Percentiles rank a stretch among this genome's conserved stretches.
phyloP scores from a whole-genome alignment of 2,329 filamentous ascomycete genomes.

The Grosmannia penicillata region DNA sequence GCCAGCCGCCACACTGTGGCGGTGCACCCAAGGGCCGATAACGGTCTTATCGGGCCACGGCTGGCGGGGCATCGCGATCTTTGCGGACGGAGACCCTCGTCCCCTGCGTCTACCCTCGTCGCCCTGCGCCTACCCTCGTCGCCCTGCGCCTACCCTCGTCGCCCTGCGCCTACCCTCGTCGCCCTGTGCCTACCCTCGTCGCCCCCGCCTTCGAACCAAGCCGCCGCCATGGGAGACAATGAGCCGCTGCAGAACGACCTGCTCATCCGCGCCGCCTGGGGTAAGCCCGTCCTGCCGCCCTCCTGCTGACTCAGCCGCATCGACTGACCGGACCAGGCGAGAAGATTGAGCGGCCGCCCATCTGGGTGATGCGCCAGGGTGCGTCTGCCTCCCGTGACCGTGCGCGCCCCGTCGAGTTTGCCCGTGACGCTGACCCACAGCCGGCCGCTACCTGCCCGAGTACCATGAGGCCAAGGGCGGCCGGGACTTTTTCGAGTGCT shows the following conservation, averaged over 20 bases:
- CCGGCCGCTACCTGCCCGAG: slow-evolving; percentile 91
- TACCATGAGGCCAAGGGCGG: slow-evolving; percentile 89
- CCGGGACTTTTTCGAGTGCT: slow-evolving; percentile 96
- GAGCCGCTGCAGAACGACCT: slow-evolving; percentile 85
- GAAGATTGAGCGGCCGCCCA: slow-evolving; percentile 79
- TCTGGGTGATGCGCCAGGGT: slow-evolving; percentile 99
- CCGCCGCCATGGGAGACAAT: slow-evolving; percentile 41
- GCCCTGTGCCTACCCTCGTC: too few species aligned
- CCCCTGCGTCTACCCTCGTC: too few species aligned
- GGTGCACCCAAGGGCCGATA: too few species aligned
- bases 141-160: too few species aligned
- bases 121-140: too few species aligned
- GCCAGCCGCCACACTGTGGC: too few species aligned
- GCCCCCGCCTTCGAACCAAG: not conserved
- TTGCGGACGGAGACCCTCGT: too few species aligned
- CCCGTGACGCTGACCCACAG: slow-evolving; percentile 37
- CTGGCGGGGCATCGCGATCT: too few species aligned
- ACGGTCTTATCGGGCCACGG: too few species aligned
- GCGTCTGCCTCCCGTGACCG: too few species aligned
- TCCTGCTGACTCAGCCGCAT: not conserved
- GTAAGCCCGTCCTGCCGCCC: slow-evolving; percentile 28
- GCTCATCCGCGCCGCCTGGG: slow-evolving; percentile 76
- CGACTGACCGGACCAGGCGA: slow-evolving; percentile 42
- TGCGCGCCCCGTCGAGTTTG: too few species aligned
- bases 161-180: too few species aligned